phyloP scores from a whole-genome alignment of 2,329 filamentous ascomycete species.

The Ilyonectria destructans region DNA sequence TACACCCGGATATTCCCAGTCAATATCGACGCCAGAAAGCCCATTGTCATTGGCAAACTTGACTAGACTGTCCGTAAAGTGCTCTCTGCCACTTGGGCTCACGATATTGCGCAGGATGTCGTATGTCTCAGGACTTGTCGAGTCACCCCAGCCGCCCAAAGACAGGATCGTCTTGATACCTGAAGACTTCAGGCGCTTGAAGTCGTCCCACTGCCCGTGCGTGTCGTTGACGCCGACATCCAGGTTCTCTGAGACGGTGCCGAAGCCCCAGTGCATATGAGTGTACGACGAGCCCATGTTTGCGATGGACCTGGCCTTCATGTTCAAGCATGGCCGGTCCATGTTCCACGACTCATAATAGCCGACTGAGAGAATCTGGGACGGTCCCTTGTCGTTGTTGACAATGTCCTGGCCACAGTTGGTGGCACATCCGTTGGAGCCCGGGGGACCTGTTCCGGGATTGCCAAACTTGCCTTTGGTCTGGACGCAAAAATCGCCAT shows the following conservation, averaged over 20 bases:
- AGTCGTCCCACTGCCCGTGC: constrained; percentile 50
- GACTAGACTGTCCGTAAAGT: constrained; percentile 53
- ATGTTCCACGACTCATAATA: constrained; percentile 31
- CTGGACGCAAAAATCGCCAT: constrained; percentile 57
- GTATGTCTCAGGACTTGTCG: constrained; percentile 27
- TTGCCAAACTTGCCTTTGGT: constrained; percentile 25
- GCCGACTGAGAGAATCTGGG: not conserved
- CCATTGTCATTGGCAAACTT: constrained; percentile 56
- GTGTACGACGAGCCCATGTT: constrained; percentile 39
- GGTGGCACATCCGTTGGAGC: constrained; percentile 51
- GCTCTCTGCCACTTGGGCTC: constrained; percentile 40
- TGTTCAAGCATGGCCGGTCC: constrained; percentile 34
- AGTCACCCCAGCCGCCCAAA: constrained; percentile 49
- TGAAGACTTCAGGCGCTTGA: constrained; percentile 39
- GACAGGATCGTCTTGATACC: constrained; percentile 45
- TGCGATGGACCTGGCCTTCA: constrained; percentile 41
- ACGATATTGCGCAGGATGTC: constrained; percentile 39
- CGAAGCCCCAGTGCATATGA: constrained; percentile 48
- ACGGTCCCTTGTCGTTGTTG: constrained; percentile 4
- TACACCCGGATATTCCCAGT: constrained; percentile 59
- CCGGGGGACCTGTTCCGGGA: not conserved
- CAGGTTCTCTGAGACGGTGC: constrained; percentile 40
- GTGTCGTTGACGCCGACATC: constrained; percentile 42
- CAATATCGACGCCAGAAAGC: constrained; percentile 59
- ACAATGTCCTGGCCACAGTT: constrained; percentile 57